These are phyloP conservation scores for Monosporascus sp. DNA, from an alignment of 2,329 filamentous ascomycete genomes.

Conservation along the genomic window DNA sequence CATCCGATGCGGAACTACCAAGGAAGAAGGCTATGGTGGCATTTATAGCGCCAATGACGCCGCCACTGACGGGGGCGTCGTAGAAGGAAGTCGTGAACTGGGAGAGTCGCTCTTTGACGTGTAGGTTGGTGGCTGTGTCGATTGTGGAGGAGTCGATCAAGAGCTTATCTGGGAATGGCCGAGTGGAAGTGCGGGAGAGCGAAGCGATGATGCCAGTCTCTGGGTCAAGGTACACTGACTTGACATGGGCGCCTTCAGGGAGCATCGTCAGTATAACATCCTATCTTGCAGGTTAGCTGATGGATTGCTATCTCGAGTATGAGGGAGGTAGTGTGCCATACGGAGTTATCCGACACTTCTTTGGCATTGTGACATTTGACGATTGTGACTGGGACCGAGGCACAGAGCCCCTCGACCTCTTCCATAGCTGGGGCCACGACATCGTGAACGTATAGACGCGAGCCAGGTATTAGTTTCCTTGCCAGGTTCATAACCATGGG, in stretches of 20 bases:
- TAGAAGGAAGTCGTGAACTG: constrained; percentile 21
- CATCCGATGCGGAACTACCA: constrained; percentile 21
- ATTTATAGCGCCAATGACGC: constrained; percentile 26
- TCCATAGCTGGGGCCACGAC: constrained; percentile 37
- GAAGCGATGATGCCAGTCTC: constrained; percentile 41
- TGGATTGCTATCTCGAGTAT: neutral
- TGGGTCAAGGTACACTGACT: constrained; percentile 50
- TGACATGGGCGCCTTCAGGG: constrained; percentile 63
- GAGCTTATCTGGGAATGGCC: constrained; percentile 27
- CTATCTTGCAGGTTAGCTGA: constrained; percentile 31
- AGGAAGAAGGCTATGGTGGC: constrained; percentile 33
- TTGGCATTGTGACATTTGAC: constrained; percentile 35
- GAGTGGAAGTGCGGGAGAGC: constrained; percentile 10
- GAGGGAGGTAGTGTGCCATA: constrained; percentile 22
- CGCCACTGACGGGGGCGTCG: constrained; percentile 32
- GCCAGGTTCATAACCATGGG: constrained; percentile 48
- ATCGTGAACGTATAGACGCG: constrained; percentile 43
- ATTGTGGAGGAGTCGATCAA: constrained; percentile 73
- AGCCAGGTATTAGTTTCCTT: constrained; percentile 36
- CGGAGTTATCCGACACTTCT: constrained; percentile 44
- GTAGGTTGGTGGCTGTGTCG: constrained; percentile 50
- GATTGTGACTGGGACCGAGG: constrained; percentile 33
- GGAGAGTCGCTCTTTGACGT: constrained; percentile 10
- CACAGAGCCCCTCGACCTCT: constrained; percentile 37
- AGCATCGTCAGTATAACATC: constrained; percentile 64